Evolutionary conservation across 768 basidiomycete genomes (phyloP), one percentile per base, ranked within the genome.

Genomic region (Leccinum longicurvipes): DNA sequence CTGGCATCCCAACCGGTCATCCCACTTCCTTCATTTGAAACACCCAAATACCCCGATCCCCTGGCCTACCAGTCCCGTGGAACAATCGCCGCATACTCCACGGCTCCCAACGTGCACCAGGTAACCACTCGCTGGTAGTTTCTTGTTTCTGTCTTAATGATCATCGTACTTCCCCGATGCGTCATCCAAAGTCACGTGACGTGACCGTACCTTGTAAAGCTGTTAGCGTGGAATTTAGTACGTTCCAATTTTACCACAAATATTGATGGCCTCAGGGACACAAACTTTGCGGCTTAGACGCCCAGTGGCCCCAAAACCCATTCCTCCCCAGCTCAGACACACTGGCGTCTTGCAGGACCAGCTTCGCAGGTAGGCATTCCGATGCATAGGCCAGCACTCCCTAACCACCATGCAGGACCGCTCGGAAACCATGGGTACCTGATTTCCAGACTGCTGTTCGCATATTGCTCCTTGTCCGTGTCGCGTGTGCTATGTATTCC

Each of bases 401-500:
- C 63, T 59, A 59, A 50, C 51, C 21, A 45, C 11, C 17, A 6
- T 51, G 17, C 51, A 90, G 87, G 67, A 72, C 87, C 32, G 82
- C 86, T 61, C 82, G 83, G 47, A 81, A 83, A 34, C 92, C 93
- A 80, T 93, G 91, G 86, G 82, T 81, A 49, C 96, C 97, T 47
- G 82, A 84, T 59, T 88, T 94, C 65, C 87, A 86, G 32, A 75
- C 89, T 6, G 97, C 94, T 5, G 76, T 98, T 57, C 84, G 95
- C 47, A 80, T 97, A 39, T 68, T 98, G 39, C 74, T 97, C 49
- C 79, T 98, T 15, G 66, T 97, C 17, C 83, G 97, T 19, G 79
- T 94, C 28, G 74, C 83, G 24, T 86, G 82, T 1, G 97, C 94
- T 3, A 98, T 99, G 94, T 98, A 98, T 68, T 83, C 89, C 12